These are phyloP conservation scores for Vigna nakashimae DNA, from an alignment of 306 rosid species.

Conservation along the genomic window DNA sequence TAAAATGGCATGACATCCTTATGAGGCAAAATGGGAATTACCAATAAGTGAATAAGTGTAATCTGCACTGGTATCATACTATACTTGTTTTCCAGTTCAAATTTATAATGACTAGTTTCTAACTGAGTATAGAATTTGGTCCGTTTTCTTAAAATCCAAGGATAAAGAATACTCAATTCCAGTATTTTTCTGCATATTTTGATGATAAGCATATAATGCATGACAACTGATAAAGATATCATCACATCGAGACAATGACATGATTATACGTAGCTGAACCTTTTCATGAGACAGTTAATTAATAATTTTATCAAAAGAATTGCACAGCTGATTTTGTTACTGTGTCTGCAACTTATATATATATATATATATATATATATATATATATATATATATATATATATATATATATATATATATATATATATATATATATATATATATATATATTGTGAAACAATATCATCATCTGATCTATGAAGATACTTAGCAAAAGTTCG, in stretches of 20 bases:
- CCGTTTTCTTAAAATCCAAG: not conserved
- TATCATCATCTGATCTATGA: not conserved
- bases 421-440: no score
- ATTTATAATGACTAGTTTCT: not conserved
- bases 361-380: not conserved
- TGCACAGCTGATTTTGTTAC: not conserved
- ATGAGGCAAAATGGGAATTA: conserved; percentile 6
- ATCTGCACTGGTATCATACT: not conserved
- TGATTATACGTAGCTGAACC: no score
- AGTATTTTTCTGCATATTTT: not conserved
- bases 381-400: not conserved
- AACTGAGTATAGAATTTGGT: not conserved
- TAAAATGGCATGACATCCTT: conserved; percentile 6
- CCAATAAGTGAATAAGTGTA: not conserved
- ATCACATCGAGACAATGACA: not conserved
- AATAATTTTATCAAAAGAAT: not conserved
- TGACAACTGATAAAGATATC: not conserved
- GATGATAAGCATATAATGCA: not conserved
- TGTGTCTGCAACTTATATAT: not conserved
- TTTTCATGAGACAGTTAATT: no score
- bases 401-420: no score
- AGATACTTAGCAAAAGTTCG: not conserved
- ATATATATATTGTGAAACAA: not conserved
- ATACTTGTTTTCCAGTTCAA: no score
- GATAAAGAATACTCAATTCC: not conserved